Percentiles rank a stretch among this genome's conserved stretches.
Conservation (phyloP, 1,139 yeast species). For the Meyerozyma sp. region DNA sequence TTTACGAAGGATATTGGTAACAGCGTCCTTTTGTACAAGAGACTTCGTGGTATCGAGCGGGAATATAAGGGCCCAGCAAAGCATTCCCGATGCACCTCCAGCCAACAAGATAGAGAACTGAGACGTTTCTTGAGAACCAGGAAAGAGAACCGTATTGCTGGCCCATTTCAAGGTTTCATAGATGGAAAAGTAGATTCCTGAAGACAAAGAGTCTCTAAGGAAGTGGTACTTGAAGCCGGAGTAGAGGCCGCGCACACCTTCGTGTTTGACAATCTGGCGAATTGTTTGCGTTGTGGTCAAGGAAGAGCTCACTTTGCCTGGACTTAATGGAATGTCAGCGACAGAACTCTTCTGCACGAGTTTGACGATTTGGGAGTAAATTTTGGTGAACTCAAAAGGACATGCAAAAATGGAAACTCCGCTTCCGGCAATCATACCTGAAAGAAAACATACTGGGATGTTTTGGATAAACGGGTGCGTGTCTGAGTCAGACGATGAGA, state of each 20-base stretch:
- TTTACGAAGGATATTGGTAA: conserved; percentile 55
- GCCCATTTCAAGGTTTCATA: conserved; percentile 67
- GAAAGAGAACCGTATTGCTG: conserved; percentile 28
- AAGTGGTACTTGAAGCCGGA: conserved; percentile 70
- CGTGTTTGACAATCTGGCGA: conserved; percentile 48
- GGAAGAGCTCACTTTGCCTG: conserved; percentile 8
- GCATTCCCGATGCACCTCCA: conserved; percentile 76
- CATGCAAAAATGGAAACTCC: conserved; percentile 65
- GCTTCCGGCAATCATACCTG: conserved; percentile 68
- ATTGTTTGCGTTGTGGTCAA: conserved; percentile 27
- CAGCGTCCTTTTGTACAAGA: conserved; percentile 67
- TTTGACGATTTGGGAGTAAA: conserved; percentile 68
- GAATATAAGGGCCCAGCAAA: conserved; percentile 69
- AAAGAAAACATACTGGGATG: conserved; percentile 58
- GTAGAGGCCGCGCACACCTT: conserved; percentile 62
- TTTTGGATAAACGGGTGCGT: conserved; percentile 43
- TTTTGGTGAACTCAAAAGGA: conserved; percentile 82
- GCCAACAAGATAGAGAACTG: conserved; percentile 45
- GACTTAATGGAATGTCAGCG: conserved; percentile 6
- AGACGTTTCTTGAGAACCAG: conserved; percentile 23
- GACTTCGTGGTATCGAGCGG: conserved; percentile 81
- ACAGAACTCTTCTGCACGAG: conserved; percentile 30
- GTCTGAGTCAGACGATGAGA: conserved; percentile 6
- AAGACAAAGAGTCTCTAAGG: conserved; percentile 61
- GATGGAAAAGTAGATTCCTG: conserved; percentile 69